Conservation (phyloP, 495 filamentous ascomycete species). For the Aspergillus homomorphus region DNA sequence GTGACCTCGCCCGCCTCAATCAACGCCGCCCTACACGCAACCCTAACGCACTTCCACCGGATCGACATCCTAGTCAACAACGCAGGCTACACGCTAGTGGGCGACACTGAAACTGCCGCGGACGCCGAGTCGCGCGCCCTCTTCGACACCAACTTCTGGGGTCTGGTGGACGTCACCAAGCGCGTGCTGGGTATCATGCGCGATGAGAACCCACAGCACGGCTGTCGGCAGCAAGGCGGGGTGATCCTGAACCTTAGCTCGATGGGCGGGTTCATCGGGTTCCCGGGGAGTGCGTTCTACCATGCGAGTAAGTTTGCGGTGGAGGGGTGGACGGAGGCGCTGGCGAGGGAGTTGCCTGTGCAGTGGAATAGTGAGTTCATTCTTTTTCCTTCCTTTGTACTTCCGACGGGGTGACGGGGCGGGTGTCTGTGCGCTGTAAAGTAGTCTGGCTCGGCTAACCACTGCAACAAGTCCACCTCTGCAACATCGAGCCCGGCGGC, state of each 20-base stretch:
- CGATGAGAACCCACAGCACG: constrained; percentile 15
- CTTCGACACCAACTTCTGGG: constrained; percentile 54
- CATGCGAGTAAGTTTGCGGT: constrained; percentile 49
- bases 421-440: background rate
- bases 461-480: constrained; percentile 38
- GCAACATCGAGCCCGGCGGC: constrained; percentile 48
- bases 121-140: constrained; percentile 32
- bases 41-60: constrained; percentile 37
- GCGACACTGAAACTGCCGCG: constrained; percentile 41
- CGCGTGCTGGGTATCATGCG: constrained; percentile 44
- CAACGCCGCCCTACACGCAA: constrained; percentile 34
- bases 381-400: background rate
- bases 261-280: constrained; percentile 43
- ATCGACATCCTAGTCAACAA: constrained; percentile 58
- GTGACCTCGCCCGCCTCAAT: constrained; percentile 41
- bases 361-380: constrained; percentile 41
- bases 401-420: background rate
- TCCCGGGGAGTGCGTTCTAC: constrained; percentile 44
- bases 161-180: constrained; percentile 41
- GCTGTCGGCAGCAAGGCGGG: constrained; percentile 37
- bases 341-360: constrained; percentile 41
- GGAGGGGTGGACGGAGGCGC: constrained; percentile 51
- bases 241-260: constrained; percentile 48
- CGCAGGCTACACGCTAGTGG: constrained; percentile 46
- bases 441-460: background rate